These are phyloP conservation scores for Mikania micrantha DNA, from an alignment of 129 eudicot genomes.

Conservation along the genomic window DNA sequence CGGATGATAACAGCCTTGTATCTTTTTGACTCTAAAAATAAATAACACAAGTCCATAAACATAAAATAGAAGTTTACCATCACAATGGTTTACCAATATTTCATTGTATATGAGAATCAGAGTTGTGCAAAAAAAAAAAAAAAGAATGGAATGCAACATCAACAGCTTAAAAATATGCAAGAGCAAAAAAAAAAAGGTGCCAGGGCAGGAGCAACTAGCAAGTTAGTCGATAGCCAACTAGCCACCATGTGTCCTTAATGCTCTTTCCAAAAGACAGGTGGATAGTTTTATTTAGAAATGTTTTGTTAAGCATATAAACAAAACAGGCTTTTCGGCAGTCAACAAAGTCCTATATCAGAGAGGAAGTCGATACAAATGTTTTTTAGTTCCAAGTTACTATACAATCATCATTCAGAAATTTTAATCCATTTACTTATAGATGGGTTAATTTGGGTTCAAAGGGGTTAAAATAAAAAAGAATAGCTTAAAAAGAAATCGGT, in stretches of 20 bases:
- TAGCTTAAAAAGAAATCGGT: background rate
- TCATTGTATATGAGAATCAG: background rate
- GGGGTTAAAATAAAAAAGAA: too few species aligned
- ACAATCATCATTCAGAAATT: background rate
- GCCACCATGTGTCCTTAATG: background rate
- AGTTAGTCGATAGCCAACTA: background rate
- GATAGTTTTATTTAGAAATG: background rate
- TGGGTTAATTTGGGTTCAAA: background rate
- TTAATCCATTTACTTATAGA: background rate
- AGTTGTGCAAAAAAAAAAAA: background rate
- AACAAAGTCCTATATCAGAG: background rate
- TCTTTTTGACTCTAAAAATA: slow-evolving; percentile 62
- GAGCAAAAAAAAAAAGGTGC: background rate
- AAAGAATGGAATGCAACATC: background rate
- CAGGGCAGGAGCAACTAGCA: background rate
- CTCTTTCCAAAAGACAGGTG: background rate
- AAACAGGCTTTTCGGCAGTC: background rate
- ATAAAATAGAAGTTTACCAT: background rate
- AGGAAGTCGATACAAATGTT: background rate
- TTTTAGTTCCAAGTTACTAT: background rate
- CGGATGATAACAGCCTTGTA: slow-evolving; percentile 77
- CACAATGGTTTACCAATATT: background rate
- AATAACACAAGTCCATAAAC: slow-evolving; percentile 9
- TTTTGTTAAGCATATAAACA: background rate
- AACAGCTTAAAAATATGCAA: background rate